These are phyloP conservation scores for Chlorella variabilis DNA, from an alignment of 163 green algal genomes.

Conservation along the genomic window DNA sequence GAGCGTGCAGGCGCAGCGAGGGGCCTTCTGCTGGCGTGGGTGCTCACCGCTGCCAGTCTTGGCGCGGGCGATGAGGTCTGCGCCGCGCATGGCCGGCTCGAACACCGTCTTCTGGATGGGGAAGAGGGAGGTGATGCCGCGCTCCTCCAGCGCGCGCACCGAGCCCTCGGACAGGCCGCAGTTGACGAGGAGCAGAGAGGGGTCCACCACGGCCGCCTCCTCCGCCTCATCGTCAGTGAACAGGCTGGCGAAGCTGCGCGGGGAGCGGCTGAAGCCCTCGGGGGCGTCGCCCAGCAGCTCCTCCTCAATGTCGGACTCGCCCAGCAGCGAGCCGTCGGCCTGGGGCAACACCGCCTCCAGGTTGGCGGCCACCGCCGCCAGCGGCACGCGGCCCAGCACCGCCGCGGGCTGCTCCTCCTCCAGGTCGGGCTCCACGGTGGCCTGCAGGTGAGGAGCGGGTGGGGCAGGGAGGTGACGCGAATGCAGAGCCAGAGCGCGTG, in stretches of 20 bases:
- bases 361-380: background rate
- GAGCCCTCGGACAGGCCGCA: slow-evolving; percentile 64
- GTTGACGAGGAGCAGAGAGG: slow-evolving; percentile 51
- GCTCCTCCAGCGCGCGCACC: slow-evolving; percentile 47
- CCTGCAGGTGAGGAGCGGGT: slow-evolving; percentile 2
- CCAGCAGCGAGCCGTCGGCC: background rate
- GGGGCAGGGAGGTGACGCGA: background rate
- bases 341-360: background rate
- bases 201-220: slow-evolving; percentile 48
- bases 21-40: too few species aligned
- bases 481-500: background rate
- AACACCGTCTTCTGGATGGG: slow-evolving; percentile 91
- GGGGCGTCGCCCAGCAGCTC: slow-evolving; percentile 5
- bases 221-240: slow-evolving; percentile 27
- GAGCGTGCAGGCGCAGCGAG: too few species aligned
- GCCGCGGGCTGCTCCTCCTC: background rate
- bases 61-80: slow-evolving; percentile 94
- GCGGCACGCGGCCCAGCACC: background rate
- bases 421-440: slow-evolving; percentile 14
- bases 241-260: slow-evolving; percentile 38
- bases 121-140: slow-evolving; percentile 75
- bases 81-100: slow-evolving; percentile 74
- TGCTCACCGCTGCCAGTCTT: slow-evolving; percentile 86
- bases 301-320: background rate
- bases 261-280: background rate